These are phyloP conservation scores for Hirsutella minnesotensis DNA, from an alignment of 2,329 filamentous ascomycete species.

Conservation along the genomic window DNA sequence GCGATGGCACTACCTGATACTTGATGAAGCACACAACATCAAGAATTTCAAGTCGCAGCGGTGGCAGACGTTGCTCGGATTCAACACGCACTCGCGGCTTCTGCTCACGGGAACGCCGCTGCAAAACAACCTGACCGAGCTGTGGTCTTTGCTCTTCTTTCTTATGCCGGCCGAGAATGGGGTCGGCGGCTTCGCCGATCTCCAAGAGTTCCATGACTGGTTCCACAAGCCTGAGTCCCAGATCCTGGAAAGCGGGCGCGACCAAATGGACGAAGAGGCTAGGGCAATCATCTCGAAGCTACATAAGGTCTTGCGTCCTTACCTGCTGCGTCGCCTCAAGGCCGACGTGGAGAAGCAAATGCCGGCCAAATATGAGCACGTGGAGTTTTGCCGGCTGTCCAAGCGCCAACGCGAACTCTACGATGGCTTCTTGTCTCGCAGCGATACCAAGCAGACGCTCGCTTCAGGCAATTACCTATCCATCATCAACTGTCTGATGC, in stretches of 20 bases:
- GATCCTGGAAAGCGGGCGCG: slow-evolving; percentile 86
- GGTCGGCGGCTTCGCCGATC: slow-evolving; percentile 79
- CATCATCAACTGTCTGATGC: slow-evolving; percentile 98
- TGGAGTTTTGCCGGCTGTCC: slow-evolving; percentile 88
- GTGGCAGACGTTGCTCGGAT: slow-evolving; percentile 90
- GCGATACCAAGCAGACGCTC: slow-evolving; percentile 79
- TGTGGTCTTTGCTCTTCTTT: slow-evolving; percentile 96
- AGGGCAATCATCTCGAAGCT: slow-evolving; percentile 85
- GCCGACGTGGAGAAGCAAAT: slow-evolving; percentile 98
- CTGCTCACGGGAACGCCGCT: slow-evolving; percentile 88
- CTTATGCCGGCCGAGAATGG: slow-evolving; percentile 85
- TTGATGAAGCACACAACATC: slow-evolving; percentile 98
- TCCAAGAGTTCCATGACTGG: slow-evolving; percentile 95
- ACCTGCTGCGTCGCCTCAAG: slow-evolving; percentile 81
- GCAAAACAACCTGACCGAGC: slow-evolving; percentile 91
- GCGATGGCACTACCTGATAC: slow-evolving; percentile 94
- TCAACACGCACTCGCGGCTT: slow-evolving; percentile 80
- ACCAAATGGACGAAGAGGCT: slow-evolving; percentile 89
- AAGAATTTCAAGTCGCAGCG: slow-evolving; percentile 98
- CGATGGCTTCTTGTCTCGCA: slow-evolving; percentile 86
- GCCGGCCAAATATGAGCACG: slow-evolving; percentile 95
- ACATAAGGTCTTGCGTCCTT: slow-evolving; percentile 86
- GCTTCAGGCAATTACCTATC: slow-evolving; percentile 91
- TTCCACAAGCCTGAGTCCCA: slow-evolving; percentile 92
- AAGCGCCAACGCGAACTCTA: slow-evolving; percentile 93